phyloP scores from a whole-genome alignment of 2,329 filamentous ascomycete genomes.

The Calonectria montana region DNA sequence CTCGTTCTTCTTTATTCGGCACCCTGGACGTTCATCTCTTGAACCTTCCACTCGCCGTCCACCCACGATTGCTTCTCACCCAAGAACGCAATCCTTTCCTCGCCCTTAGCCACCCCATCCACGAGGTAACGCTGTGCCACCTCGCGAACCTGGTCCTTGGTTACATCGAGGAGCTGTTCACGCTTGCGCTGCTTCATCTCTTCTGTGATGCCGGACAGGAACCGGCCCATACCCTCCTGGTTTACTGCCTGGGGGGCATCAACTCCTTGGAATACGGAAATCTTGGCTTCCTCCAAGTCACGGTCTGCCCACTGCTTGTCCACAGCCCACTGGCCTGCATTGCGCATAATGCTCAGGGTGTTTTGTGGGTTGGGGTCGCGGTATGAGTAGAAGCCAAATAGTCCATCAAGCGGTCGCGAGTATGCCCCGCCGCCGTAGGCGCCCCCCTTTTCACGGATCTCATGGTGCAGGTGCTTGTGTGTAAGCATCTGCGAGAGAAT shows the following conservation, averaged over 20 bases:
- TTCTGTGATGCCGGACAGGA: slow-evolving; percentile 85
- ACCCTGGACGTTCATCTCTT: slow-evolving; percentile 76
- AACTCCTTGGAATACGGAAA: slow-evolving; percentile 91
- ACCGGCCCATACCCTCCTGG: slow-evolving; percentile 86
- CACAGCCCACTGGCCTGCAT: slow-evolving; percentile 84
- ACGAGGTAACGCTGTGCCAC: slow-evolving; percentile 88
- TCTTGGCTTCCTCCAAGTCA: slow-evolving; percentile 95
- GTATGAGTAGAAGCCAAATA: slow-evolving; percentile 97
- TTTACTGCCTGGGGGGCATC: slow-evolving; percentile 91
- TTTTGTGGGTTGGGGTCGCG: slow-evolving; percentile 95
- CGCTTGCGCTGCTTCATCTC: slow-evolving; percentile 90
- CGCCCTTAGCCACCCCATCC: slow-evolving; percentile 67
- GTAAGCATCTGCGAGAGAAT: slow-evolving; percentile 92
- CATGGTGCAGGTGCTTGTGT: slow-evolving; percentile 95
- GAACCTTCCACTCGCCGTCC: slow-evolving; percentile 77
- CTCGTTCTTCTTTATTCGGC: slow-evolving; percentile 42
- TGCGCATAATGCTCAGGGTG: slow-evolving; percentile 84
- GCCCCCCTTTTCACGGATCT: slow-evolving; percentile 97
- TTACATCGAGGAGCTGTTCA: slow-evolving; percentile 88
- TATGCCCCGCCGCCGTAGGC: slow-evolving; percentile 95
- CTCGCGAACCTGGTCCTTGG: slow-evolving; percentile 79
- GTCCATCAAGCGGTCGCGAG: slow-evolving; percentile 79
- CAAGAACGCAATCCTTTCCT: slow-evolving; percentile 77
- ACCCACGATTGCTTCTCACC: slow-evolving; percentile 87
- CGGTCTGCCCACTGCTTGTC: slow-evolving; percentile 84